Conservation (phyloP, 352 stramenopile species). For the Globisporangium ultimum region DNA sequence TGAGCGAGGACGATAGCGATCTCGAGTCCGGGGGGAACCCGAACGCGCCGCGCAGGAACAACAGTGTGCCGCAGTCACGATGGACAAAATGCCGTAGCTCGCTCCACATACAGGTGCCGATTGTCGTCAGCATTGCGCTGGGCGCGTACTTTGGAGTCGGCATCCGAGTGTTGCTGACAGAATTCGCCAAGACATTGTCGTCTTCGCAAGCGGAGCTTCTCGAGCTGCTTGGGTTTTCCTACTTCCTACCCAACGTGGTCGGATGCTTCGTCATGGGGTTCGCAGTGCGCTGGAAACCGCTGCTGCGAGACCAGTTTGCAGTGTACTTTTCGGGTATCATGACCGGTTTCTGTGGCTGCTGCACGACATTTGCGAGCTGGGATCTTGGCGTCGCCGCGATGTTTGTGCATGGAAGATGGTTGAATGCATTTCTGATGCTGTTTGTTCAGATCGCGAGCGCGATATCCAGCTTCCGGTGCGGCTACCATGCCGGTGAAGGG, state of each 20-base stretch:
- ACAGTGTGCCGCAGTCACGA: conserved; percentile 2
- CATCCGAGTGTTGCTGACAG: conserved; percentile 42
- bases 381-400: conserved; percentile 41
- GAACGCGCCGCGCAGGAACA: background rate
- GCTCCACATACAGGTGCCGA: conserved; percentile 30
- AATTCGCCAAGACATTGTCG: conserved; percentile 36
- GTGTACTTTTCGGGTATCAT: conserved; percentile 50
- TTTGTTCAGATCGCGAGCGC: conserved; percentile 42
- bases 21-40: conserved; percentile 11
- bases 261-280: conserved; percentile 70
- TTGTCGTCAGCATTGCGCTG: conserved; percentile 33
- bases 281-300: conserved; percentile 33
- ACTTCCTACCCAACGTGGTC: conserved; percentile 52
- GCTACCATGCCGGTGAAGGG: conserved; percentile 41
- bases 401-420: conserved; percentile 47
- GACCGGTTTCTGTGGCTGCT: conserved; percentile 68
- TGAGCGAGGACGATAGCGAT: conserved; percentile 10
- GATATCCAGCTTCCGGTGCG: conserved; percentile 37
- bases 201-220: conserved; percentile 38
- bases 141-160: conserved; percentile 51
- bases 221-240: conserved; percentile 47
- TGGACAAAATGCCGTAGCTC: conserved; percentile 4
- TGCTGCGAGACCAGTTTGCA: conserved; percentile 42
- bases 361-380: conserved; percentile 67
- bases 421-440: conserved; percentile 46